phyloP scores from a whole-genome alignment of 176 grass and related monocot genomes.

The Pharus latifolius region DNA sequence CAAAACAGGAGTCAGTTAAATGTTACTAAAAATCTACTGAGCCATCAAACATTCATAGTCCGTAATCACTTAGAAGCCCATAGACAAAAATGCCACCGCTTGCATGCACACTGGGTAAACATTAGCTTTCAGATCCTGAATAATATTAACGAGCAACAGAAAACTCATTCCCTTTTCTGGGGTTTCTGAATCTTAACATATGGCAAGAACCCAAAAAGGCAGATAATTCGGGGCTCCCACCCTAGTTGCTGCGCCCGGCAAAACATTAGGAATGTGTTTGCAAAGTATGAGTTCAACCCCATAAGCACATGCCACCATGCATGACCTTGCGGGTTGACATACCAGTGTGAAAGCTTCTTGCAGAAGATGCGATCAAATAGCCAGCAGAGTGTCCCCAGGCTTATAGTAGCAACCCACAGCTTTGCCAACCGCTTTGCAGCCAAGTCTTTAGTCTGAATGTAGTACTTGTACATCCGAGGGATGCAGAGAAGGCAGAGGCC shows the following conservation, averaged over 20 bases:
- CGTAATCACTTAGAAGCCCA: slow-evolving; percentile 42
- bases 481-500: slow-evolving; percentile 74
- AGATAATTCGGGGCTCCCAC: slow-evolving; percentile 47
- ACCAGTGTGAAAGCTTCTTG: slow-evolving; percentile 67
- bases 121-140: slow-evolving; percentile 20
- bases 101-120: neutral
- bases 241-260: slow-evolving; percentile 71
- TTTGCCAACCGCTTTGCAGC: slow-evolving; percentile 68
- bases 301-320: slow-evolving; percentile 91
- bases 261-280: slow-evolving; percentile 87
- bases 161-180: slow-evolving; percentile 54
- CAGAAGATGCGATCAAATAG: slow-evolving; percentile 64
- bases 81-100: slow-evolving; percentile 39
- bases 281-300: slow-evolving; percentile 82
- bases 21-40: slow-evolving; percentile 46
- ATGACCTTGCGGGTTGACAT: slow-evolving; percentile 77
- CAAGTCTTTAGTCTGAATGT: slow-evolving; percentile 70
- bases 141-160: neutral
- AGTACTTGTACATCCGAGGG: slow-evolving; percentile 94
- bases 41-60: slow-evolving; percentile 44
- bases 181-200: slow-evolving; percentile 80
- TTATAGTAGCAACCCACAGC: slow-evolving; percentile 53
- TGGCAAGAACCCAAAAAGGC: slow-evolving; percentile 53
- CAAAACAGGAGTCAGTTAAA: slow-evolving; percentile 56
- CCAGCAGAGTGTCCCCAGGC: slow-evolving; percentile 52